phyloP scores from a whole-genome alignment of 177 flowering plant genomes.

The Tripterygium wilfordii region DNA sequence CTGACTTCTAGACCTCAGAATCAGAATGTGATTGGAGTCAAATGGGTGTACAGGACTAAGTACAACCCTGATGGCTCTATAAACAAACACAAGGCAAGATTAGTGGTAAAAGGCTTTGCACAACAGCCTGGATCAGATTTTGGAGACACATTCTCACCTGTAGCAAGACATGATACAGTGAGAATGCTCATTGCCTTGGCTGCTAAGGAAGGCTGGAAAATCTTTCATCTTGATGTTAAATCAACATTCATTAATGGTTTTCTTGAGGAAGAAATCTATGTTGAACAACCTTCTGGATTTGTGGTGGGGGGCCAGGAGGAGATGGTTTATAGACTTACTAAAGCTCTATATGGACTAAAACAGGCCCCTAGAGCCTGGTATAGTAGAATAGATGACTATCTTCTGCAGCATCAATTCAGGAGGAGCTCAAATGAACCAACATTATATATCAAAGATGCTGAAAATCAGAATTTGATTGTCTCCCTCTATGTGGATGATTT shows the following conservation, averaged over 20 bases:
- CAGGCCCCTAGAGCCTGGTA: not conserved
- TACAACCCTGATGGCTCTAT: too few species aligned
- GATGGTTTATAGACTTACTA: too few species aligned
- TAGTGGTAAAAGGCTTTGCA: too few species aligned
- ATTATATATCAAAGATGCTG: not conserved
- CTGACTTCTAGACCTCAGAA: too few species aligned
- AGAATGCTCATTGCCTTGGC: not conserved
- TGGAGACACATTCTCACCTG: not conserved
- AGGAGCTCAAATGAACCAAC: not conserved
- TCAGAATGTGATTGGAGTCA: slow-evolving; percentile 1
- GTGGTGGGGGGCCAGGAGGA: too few species aligned
- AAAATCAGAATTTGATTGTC: not conserved
- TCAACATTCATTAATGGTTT: not conserved
- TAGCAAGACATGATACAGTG: not conserved
- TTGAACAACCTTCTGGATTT: too few species aligned
- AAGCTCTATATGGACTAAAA: not conserved
- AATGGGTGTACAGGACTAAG: slow-evolving; percentile 2
- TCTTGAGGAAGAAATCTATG: slow-evolving; percentile 5
- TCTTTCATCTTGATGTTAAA: too few species aligned
- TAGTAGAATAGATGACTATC: not conserved
- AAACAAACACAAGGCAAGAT: too few species aligned
- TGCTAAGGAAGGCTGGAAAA: not conserved
- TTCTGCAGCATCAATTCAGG: not conserved
- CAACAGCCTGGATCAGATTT: not conserved
- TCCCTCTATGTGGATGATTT: not conserved